These are phyloP conservation scores for Ustilago curta DNA, from an alignment of 1,284 basidiomycete genomes.

Conservation along the genomic window DNA sequence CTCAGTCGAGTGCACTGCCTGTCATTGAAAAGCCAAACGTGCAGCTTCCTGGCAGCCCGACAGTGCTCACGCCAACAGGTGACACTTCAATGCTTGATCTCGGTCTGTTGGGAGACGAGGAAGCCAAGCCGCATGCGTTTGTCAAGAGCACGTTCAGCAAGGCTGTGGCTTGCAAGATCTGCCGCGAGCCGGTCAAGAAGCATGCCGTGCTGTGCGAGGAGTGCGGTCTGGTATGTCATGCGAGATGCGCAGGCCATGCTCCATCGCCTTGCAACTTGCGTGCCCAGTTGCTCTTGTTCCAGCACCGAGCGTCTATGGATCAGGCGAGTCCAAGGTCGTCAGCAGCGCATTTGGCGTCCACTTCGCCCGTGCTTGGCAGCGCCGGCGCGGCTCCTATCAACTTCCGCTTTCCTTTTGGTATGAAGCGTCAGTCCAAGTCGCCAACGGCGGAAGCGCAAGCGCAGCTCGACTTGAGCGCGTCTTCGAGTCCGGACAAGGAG, in stretches of 20 bases:
- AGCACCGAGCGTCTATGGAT: slow-evolving; percentile 49
- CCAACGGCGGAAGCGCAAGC: slow-evolving; percentile 21
- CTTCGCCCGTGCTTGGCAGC: slow-evolving; percentile 25
- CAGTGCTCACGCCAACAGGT: slow-evolving; percentile 18
- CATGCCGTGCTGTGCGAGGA: slow-evolving; percentile 87
- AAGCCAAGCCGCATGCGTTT: slow-evolving; percentile 76
- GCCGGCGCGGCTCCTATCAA: slow-evolving; percentile 28
- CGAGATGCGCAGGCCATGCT: slow-evolving; percentile 80
- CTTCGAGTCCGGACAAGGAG: slow-evolving; percentile 23
- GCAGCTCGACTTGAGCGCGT: slow-evolving; percentile 12
- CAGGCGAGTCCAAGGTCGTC: slow-evolving; percentile 41
- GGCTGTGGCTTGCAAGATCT: slow-evolving; percentile 88
- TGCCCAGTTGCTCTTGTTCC: slow-evolving; percentile 71
- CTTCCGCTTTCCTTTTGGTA: slow-evolving; percentile 58
- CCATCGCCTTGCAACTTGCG: slow-evolving; percentile 85
- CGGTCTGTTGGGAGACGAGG: slow-evolving; percentile 30
- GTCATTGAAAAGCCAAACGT: slow-evolving; percentile 12
- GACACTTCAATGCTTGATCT: slow-evolving; percentile 55
- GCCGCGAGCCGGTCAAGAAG: slow-evolving; percentile 83
- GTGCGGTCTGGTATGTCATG: slow-evolving; percentile 88
- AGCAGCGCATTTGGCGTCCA: slow-evolving; percentile 20
- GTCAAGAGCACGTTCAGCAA: slow-evolving; percentile 93
- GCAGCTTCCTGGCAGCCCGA: slow-evolving; percentile 11
- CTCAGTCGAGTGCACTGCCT: slow-evolving; percentile 12
- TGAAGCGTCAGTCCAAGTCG: slow-evolving; percentile 41